A percentile compares a stretch with the other conserved stretches of the same genome.
These are phyloP conservation scores for Capsicum pubescens DNA, from an alignment of 257 asterid genomes.

Conservation along the genomic window DNA sequence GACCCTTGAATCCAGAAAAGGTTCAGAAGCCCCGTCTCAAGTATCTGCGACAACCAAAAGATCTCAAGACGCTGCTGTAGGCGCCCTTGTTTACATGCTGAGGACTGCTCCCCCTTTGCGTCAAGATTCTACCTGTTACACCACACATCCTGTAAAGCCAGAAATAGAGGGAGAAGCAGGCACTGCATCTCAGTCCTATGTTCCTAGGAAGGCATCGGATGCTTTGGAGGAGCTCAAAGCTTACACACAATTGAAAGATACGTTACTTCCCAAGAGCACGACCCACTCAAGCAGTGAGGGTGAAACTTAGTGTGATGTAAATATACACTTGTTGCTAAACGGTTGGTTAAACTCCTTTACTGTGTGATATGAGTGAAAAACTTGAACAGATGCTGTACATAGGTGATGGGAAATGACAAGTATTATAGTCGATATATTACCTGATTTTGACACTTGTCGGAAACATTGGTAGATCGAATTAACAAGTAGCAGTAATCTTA, in stretches of 20 bases:
- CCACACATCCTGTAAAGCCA: conserved; percentile 44
- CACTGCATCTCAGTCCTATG: conserved; percentile 58
- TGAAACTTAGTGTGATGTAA: conserved; percentile 32
- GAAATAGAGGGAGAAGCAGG: conserved; percentile 54
- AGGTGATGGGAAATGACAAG: neutral
- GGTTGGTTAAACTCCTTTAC: neutral
- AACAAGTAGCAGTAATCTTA: neutral
- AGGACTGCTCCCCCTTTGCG: conserved; percentile 82
- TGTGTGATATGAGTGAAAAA: neutral
- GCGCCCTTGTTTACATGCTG: conserved; percentile 88
- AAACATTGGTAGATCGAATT: neutral
- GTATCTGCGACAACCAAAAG: conserved; percentile 53
- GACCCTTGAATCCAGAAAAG: conserved; percentile 49
- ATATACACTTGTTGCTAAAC: neutral
- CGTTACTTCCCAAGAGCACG: conserved; percentile 72
- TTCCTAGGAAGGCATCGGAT: conserved; percentile 73
- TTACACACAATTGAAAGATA: conserved; percentile 69
- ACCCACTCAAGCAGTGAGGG: conserved; percentile 35
- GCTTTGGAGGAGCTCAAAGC: conserved; percentile 88
- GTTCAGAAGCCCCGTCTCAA: conserved; percentile 60
- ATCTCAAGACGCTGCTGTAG: conserved; percentile 88
- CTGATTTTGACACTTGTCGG: neutral
- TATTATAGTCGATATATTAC: neutral
- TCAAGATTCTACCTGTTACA: conserved; percentile 61
- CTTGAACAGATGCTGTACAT: neutral